These are phyloP conservation scores for Baudoinia panamericana DNA, from an alignment of 495 filamentous ascomycete species.

Conservation along the genomic window DNA sequence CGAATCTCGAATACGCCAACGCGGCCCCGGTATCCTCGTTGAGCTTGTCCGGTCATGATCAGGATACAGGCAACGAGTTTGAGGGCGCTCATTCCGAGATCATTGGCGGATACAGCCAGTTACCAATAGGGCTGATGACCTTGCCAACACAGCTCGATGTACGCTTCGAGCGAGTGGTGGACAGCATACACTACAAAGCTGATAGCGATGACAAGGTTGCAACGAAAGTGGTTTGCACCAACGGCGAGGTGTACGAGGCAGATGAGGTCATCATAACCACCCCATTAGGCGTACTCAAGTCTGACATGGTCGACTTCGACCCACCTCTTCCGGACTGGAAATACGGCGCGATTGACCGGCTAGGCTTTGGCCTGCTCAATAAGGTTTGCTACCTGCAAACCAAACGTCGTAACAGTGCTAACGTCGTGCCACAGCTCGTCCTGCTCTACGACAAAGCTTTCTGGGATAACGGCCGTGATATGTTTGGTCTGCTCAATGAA, in stretches of 20 bases:
- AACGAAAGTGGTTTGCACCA: slow-evolving; percentile 58
- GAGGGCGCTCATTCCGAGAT: slow-evolving; percentile 88
- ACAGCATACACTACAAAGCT: slow-evolving; percentile 52
- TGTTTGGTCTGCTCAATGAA: slow-evolving; percentile 81
- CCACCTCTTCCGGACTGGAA: slow-evolving; percentile 83
- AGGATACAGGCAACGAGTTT: slow-evolving; percentile 95
- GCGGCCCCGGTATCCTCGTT: slow-evolving; percentile 73
- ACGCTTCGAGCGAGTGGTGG: slow-evolving; percentile 53
- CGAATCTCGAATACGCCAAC: slow-evolving; percentile 95
- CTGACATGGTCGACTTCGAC: slow-evolving; percentile 57
- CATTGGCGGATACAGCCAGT: slow-evolving; percentile 80
- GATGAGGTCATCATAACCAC: slow-evolving; percentile 81
- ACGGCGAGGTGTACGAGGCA: slow-evolving; percentile 63
- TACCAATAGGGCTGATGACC: slow-evolving; percentile 68
- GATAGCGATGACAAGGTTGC: slow-evolving; percentile 20
- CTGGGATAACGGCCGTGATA: slow-evolving; percentile 85
- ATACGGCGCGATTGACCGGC: slow-evolving; percentile 59
- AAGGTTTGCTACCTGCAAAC: slow-evolving; percentile 38
- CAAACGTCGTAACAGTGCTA: slow-evolving; percentile 7
- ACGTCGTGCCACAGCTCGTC: slow-evolving; percentile 42
- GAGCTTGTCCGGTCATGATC: slow-evolving; percentile 87
- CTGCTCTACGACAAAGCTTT: slow-evolving; percentile 81
- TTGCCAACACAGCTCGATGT: slow-evolving; percentile 70
- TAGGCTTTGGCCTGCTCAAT: slow-evolving; percentile 90
- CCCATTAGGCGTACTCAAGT: slow-evolving; percentile 81